Conservation (phyloP, 805 yeast genomes). For the Saccharomycopsis fodiens region DNA sequence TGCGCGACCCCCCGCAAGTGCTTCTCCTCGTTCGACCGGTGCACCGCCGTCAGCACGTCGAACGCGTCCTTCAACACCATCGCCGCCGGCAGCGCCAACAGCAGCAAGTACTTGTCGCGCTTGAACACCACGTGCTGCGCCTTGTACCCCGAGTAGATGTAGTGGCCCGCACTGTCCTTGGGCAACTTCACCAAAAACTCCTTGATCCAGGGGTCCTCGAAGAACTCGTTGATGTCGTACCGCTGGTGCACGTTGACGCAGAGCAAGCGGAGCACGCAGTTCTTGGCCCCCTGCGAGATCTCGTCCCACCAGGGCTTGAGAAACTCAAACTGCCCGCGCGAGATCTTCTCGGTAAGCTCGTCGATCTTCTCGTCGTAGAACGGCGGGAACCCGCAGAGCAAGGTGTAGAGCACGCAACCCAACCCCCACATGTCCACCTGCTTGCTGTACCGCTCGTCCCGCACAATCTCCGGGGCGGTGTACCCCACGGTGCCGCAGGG, state of each 20-base stretch:
- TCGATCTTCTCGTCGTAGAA: slow-evolving; percentile 76
- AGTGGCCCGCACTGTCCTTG: slow-evolving; percentile 10
- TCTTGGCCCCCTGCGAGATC: slow-evolving; percentile 58
- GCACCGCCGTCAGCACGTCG: slow-evolving; percentile 80
- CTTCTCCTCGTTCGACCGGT: slow-evolving; percentile 64
- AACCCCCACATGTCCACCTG: slow-evolving; percentile 99
- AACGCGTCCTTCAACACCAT: slow-evolving; percentile 80
- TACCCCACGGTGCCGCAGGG: slow-evolving; percentile 99
- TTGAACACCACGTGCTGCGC: slow-evolving; percentile 3
- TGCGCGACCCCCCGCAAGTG: slow-evolving; percentile 26
- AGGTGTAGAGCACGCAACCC: slow-evolving; percentile 91
- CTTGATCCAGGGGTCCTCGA: slow-evolving; percentile 70
- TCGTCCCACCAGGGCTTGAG: slow-evolving; percentile 89
- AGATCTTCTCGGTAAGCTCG: slow-evolving; percentile 66
- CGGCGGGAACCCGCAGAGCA: slow-evolving; percentile 96
- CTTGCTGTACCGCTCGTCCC: slow-evolving; percentile 86
- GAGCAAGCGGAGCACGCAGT: slow-evolving; percentile 56
- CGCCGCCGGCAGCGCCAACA: slow-evolving; percentile 60
- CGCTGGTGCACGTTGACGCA: slow-evolving; percentile 65
- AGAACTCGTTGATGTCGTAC: slow-evolving; percentile 63
- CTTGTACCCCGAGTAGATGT: slow-evolving; percentile 16
- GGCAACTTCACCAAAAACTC: slow-evolving; percentile 18
- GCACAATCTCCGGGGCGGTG: slow-evolving; percentile 96
- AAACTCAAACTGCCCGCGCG: slow-evolving; percentile 71
- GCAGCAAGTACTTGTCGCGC: slow-evolving; percentile 10